These are phyloP conservation scores for Candida insectalens DNA, from an alignment of 805 yeast species.

Conservation along the genomic window DNA sequence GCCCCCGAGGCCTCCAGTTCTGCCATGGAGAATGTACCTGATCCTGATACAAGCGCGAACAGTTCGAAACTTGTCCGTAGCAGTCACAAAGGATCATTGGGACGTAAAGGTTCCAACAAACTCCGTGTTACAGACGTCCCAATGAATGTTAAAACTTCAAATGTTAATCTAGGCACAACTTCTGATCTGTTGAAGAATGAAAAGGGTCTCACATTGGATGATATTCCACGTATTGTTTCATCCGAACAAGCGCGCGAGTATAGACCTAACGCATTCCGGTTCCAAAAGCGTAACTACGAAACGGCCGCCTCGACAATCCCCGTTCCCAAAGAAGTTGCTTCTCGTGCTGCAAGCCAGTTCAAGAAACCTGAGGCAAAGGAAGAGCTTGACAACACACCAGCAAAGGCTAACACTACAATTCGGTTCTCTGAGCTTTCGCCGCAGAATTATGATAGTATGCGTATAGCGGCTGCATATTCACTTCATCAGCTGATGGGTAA, in stretches of 20 bases:
- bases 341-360: conserved; percentile 2
- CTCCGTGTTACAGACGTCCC: conserved; percentile 22
- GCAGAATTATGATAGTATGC: conserved; percentile 46
- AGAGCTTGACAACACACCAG: background rate
- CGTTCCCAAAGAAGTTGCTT: conserved; percentile 20
- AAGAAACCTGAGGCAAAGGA: background rate
- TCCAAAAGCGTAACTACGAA: conserved; percentile 39
- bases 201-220: conserved; percentile 84
- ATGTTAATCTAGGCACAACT: conserved; percentile 43
- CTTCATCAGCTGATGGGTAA: conserved; percentile 25
- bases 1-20: conserved; percentile 43
- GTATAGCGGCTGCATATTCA: conserved; percentile 51
- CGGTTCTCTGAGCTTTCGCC: conserved; percentile 55
- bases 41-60: background rate
- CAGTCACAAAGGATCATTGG: conserved; percentile 13
- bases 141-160: conserved; percentile 14
- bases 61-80: background rate
- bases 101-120: conserved; percentile 21
- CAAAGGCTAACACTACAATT: conserved; percentile 1
- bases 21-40: conserved; percentile 19
- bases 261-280: conserved; percentile 86
- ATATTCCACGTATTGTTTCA: conserved; percentile 93
- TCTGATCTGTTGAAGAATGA: conserved; percentile 68
- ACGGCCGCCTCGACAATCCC: conserved; percentile 28
- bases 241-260: conserved; percentile 93